Evolutionary conservation across 2,329 filamentous ascomycete species (phyloP).

Genomic region (Trichoderma citrinoviride): DNA sequence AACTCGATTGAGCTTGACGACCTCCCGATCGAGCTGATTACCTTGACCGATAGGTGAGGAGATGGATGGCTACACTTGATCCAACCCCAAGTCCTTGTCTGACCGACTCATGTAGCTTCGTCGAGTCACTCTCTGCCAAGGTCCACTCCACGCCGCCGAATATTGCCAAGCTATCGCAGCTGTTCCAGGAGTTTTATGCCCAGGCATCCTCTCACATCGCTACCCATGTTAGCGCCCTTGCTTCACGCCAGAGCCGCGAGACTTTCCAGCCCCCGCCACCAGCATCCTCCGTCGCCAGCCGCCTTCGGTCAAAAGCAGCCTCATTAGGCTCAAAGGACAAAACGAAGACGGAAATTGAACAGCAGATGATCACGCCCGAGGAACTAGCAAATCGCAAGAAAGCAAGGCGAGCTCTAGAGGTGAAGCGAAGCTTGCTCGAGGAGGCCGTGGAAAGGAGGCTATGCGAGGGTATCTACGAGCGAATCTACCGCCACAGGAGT

Average conservation of each 20-base stretch:
- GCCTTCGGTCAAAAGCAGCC: slow-evolving; percentile 55
- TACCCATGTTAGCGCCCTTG: slow-evolving; percentile 80
- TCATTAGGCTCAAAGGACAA: slow-evolving; percentile 55
- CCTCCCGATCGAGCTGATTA: slow-evolving; percentile 89
- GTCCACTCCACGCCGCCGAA: slow-evolving; percentile 80
- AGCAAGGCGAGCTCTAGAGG: slow-evolving; percentile 72
- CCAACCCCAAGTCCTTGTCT: neutral
- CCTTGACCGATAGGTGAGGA: slow-evolving; percentile 76
- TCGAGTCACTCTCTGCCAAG: slow-evolving; percentile 84
- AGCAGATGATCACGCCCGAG: slow-evolving; percentile 86
- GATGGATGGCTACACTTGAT: neutral
- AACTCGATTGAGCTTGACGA: slow-evolving; percentile 75
- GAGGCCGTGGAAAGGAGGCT: slow-evolving; percentile 87
- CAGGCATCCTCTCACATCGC: slow-evolving; percentile 77
- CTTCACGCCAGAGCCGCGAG: slow-evolving; percentile 70
- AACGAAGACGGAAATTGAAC: slow-evolving; percentile 50
- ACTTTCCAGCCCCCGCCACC: slow-evolving; percentile 53
- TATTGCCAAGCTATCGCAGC: slow-evolving; percentile 75
- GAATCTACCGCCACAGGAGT: slow-evolving; percentile 86
- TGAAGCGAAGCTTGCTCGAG: slow-evolving; percentile 74
- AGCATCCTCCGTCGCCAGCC: slow-evolving; percentile 57
- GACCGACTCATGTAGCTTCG: slow-evolving; percentile 60
- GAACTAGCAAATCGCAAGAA: slow-evolving; percentile 80
- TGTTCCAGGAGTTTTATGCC: slow-evolving; percentile 93
- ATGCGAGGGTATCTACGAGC: slow-evolving; percentile 80